Percentiles rank a stretch among this genome's conserved stretches.
Conservation (phyloP, 208 protist genomes). For the Leishmania martiniquensis region DNA sequence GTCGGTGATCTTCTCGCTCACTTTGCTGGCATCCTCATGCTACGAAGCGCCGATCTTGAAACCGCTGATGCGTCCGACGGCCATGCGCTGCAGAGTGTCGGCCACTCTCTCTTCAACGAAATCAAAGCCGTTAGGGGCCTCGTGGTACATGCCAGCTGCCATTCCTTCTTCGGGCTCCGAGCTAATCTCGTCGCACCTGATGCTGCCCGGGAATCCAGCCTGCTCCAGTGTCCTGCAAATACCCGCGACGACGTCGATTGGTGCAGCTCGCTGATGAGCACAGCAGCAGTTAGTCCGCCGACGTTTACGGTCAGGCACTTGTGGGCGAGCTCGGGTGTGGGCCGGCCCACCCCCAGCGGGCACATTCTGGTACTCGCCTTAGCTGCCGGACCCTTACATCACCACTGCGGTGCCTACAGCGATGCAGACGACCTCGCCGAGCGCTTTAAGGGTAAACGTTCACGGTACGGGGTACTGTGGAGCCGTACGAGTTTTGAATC, state of each 20-base stretch:
- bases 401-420: slow-evolving; percentile 29
- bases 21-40: slow-evolving; percentile 1
- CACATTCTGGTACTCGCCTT: slow-evolving; percentile 41
- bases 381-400: slow-evolving; percentile 34
- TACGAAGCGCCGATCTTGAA: slow-evolving; percentile 38
- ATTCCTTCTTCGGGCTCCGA: slow-evolving; percentile 38
- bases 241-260: slow-evolving; percentile 47
- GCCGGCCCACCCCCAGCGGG: slow-evolving; percentile 22
- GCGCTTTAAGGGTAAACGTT: slow-evolving; percentile 33
- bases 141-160: slow-evolving; percentile 16
- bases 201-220: slow-evolving; percentile 40
- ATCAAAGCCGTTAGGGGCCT: slow-evolving; percentile 50
- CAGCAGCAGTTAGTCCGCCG: slow-evolving; percentile 39
- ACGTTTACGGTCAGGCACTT: slow-evolving; percentile 40
- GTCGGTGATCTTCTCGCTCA: slow-evolving; percentile 16
- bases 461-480: slow-evolving; percentile 27
- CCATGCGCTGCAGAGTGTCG: slow-evolving; percentile 34
- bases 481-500: slow-evolving; percentile 35
- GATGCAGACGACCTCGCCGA: slow-evolving; percentile 39
- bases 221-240: slow-evolving; percentile 63
- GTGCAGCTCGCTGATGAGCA: slow-evolving; percentile 39
- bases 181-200: slow-evolving; percentile 57
- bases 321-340: slow-evolving; percentile 23
- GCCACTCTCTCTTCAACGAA: slow-evolving; percentile 63
- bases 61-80: slow-evolving; percentile 43